Base-by-base conservation (phyloP, 805 yeast species). In the Candida golubevii region DNA sequence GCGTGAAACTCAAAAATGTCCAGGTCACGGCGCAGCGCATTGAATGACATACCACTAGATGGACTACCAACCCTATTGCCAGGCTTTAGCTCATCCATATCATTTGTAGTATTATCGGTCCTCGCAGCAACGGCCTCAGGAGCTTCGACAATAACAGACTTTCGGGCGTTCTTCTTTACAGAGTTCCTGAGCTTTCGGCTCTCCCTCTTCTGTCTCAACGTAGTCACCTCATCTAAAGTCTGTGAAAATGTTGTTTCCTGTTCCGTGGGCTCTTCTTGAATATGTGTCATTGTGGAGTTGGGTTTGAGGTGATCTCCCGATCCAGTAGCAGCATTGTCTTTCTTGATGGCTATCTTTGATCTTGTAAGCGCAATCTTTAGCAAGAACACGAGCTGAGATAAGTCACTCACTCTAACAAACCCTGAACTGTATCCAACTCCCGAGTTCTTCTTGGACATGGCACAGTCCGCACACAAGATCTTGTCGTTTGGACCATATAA, bases 361-460 rank as follows among this genome's bases (percentile, higher is more conserved):
- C 96, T 73, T 3, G 85, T 78, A 38, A 90, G 70, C 0, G 98
- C 98, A 49, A 93, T 88, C 56, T 86, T 84, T 52, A 90, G 68
- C 37, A 93, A 66, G 59, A 81, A 88, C 14, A 83, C 72, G 57
- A 89, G 75, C 63, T 93, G 98, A 14, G 79, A 64, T 38, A 88
- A 74, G 47, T 81, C 82, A 6, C 88, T 75, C 1, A 89, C 82
- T n/a, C 65, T 56, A 38, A 69, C 74, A 58, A 88, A 82, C 0
- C 85, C 89, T 1, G 49, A 45, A 2, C 45, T 38, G 15, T 48
- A 51, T 11, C 57, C 54, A 8, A 68, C 50, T 13, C 65, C 60
- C 5, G 46, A 33, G 10, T 74, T 76, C 2, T 49, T 26, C 8
- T 48, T 45, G 43, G 72, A 78, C 37, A 69, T 66, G 0, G 82